These are phyloP conservation scores for Babesia bovis DNA, from an alignment of 169 alveolate genomes.

Conservation along the genomic window DNA sequence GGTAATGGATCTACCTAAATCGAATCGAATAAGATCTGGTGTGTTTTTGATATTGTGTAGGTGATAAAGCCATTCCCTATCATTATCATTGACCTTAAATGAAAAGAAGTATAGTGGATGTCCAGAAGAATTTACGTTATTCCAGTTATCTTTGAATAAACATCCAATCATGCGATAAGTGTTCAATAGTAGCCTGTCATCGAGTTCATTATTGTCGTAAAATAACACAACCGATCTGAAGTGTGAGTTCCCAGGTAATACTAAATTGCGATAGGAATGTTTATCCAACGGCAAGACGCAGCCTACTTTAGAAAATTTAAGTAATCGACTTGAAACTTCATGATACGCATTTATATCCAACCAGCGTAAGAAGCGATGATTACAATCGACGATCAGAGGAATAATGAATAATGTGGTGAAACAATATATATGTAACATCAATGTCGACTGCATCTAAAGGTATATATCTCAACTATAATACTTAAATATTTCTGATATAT, in stretches of 20 bases:
- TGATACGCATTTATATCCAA: too few species aligned
- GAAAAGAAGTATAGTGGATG: background rate
- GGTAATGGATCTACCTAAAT: background rate
- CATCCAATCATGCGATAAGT: background rate
- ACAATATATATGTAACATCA: too few species aligned
- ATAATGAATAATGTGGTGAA: too few species aligned
- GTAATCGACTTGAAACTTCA: too few species aligned
- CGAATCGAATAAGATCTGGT: conserved; percentile 11
- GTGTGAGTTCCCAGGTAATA: conserved; percentile 16
- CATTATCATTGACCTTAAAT: background rate
- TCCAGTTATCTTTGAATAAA: background rate
- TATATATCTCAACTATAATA: too few species aligned
- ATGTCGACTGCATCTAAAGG: too few species aligned
- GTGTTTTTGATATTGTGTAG: background rate
- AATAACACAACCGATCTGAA: conserved; percentile 3
- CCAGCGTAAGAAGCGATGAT: too few species aligned
- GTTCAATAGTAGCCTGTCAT: background rate
- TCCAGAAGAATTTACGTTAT: background rate
- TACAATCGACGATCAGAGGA: too few species aligned
- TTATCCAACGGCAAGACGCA: conserved; percentile 2
- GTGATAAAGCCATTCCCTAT: background rate
- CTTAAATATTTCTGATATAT: too few species aligned
- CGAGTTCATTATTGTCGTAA: background rate
- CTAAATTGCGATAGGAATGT: background rate
- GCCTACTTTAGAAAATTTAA: too few species aligned